Evolutionary conservation across 352 stramenopile species (phyloP).

Genomic region (Pythium insidiosum): DNA sequence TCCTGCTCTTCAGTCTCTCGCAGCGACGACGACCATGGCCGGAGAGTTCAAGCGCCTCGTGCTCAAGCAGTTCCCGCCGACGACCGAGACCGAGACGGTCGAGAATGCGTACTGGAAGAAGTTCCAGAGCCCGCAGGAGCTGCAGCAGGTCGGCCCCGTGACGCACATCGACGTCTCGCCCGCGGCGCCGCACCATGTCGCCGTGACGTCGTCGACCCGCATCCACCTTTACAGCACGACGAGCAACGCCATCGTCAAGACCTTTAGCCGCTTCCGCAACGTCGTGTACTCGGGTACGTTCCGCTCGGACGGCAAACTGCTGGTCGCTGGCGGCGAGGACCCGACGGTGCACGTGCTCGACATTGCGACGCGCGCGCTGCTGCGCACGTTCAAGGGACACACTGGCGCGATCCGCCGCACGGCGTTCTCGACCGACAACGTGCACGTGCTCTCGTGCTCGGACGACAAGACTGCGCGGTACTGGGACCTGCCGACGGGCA

Average conservation of each 20-base stretch:
- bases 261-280: slow-evolving; percentile 84
- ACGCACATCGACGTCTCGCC: slow-evolving; percentile 84
- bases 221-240: slow-evolving; percentile 82
- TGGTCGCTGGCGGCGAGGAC: slow-evolving; percentile 76
- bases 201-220: slow-evolving; percentile 81
- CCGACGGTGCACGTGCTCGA: slow-evolving; percentile 82
- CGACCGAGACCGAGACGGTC: slow-evolving; percentile 65
- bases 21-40: slow-evolving; percentile 50
- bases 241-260: slow-evolving; percentile 82
- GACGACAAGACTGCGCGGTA: slow-evolving; percentile 87
- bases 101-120: slow-evolving; percentile 88
- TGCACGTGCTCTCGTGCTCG: slow-evolving; percentile 84
- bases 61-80: slow-evolving; percentile 82
- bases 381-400: slow-evolving; percentile 86
- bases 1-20: too few relatives aligned
- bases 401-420: slow-evolving; percentile 64
- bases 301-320: slow-evolving; percentile 80
- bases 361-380: slow-evolving; percentile 69
- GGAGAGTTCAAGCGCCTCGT: slow-evolving; percentile 82
- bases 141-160: slow-evolving; percentile 78
- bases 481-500: slow-evolving; percentile 85
- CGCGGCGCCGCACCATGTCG: slow-evolving; percentile 68
- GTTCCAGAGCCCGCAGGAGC: slow-evolving; percentile 74
- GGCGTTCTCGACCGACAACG: slow-evolving; percentile 74
- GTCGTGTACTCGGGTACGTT: slow-evolving; percentile 84